phyloP scores from a whole-genome alignment of 208 protist species.

The Leishmania turanica region DNA sequence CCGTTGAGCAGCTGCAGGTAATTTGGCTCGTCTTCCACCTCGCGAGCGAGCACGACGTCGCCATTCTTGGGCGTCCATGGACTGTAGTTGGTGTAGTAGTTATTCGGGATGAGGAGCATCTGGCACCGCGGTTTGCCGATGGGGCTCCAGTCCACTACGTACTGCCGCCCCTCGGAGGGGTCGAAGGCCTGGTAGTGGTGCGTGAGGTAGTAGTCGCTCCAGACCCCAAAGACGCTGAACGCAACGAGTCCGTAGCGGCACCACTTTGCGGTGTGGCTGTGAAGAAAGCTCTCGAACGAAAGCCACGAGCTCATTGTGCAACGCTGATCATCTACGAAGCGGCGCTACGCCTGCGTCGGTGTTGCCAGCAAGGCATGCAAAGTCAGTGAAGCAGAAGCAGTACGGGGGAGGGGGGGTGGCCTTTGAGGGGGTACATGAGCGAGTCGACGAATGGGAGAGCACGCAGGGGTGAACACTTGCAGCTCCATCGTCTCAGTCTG shows the following conservation, averaged over 20 bases:
- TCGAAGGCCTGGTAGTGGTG: constrained; percentile 86
- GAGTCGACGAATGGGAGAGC: not conserved
- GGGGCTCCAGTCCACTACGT: constrained; percentile 80
- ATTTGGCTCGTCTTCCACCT: constrained; percentile 61
- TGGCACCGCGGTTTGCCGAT: constrained; percentile 73
- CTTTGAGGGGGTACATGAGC: too few species aligned
- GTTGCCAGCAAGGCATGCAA: not conserved
- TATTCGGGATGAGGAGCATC: constrained; percentile 79
- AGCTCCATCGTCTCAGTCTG: not conserved
- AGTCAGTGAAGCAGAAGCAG: not conserved
- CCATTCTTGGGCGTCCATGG: constrained; percentile 87
- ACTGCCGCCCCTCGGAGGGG: constrained; percentile 50
- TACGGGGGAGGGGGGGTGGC: not conserved
- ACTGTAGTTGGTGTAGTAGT: constrained; percentile 83
- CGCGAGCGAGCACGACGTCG: constrained; percentile 77
- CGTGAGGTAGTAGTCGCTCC: constrained; percentile 83
- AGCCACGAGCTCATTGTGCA: constrained; percentile 81
- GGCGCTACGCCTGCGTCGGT: not conserved
- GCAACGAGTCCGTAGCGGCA: constrained; percentile 61
- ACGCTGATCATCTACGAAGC: not conserved
- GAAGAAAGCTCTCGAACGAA: constrained; percentile 69
- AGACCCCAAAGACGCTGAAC: constrained; percentile 65
- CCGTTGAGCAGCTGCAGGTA: constrained; percentile 86
- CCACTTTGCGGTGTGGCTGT: constrained; percentile 61
- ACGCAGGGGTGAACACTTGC: not conserved